These are phyloP conservation scores for Neonectria neomacrospora DNA, from an alignment of 2,329 filamentous ascomycete genomes.

Conservation along the genomic window DNA sequence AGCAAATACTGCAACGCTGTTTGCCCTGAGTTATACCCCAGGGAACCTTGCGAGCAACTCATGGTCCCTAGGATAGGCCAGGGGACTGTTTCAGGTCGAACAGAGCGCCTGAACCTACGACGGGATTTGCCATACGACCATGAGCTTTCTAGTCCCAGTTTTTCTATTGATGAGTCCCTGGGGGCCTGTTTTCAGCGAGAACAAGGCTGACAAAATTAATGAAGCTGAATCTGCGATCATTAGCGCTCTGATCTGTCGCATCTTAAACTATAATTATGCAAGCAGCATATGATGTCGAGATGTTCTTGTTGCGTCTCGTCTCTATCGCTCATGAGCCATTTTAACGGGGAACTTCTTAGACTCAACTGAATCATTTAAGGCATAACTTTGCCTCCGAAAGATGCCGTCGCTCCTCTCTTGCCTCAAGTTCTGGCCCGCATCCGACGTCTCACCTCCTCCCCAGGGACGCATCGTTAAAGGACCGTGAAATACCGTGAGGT, in stretches of 20 bases:
- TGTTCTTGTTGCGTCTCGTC: too few species aligned
- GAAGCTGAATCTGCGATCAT: neutral
- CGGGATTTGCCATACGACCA: neutral
- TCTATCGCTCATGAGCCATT: too few species aligned
- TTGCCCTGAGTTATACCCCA: slow-evolving; percentile 13
- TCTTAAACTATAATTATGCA: neutral
- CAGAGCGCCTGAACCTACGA: neutral
- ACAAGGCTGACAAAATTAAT: neutral
- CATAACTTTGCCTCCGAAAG: too few species aligned
- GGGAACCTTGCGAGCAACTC: neutral
- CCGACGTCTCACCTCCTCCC: too few species aligned
- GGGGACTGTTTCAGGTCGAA: neutral
- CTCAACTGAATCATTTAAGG: too few species aligned
- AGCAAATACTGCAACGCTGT: neutral
- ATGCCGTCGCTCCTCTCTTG: too few species aligned
- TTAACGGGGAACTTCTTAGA: too few species aligned
- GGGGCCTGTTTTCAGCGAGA: neutral
- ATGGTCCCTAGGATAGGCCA: neutral
- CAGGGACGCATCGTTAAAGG: too few species aligned
- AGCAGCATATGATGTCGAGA: too few species aligned
- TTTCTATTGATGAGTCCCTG: neutral
- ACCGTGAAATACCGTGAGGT: too few species aligned
- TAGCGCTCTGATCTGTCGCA: neutral
- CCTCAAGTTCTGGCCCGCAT: too few species aligned
- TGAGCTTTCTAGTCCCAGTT: neutral